Percentiles rank a stretch among this genome's conserved stretches.
Evolutionary conservation across 345 rosid genomes (phyloP).

Genomic region (Citrus trifoliata): DNA sequence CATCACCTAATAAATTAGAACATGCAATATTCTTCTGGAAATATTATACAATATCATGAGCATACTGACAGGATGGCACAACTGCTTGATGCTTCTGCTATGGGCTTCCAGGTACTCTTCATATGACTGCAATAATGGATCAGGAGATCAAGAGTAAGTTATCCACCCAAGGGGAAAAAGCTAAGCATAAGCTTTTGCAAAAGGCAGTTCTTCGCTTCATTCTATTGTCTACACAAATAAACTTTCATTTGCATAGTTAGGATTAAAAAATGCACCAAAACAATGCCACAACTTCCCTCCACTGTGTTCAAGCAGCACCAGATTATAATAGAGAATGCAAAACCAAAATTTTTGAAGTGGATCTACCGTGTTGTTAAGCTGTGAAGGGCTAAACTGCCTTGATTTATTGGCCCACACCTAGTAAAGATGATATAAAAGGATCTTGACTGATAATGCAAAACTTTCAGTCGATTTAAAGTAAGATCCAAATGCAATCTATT

Average conservation of each 20-base stretch:
- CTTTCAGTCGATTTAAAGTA: neutral
- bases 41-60: neutral
- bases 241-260: neutral
- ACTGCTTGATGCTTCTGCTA: conserved; percentile 63
- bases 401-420: neutral
- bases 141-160: conserved; percentile 4
- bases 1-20: neutral
- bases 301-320: neutral
- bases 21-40: neutral
- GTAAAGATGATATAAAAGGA: neutral
- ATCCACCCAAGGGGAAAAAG: neutral
- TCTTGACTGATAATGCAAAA: neutral
- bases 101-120: conserved; percentile 90
- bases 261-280: neutral
- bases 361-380: neutral
- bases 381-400: neutral
- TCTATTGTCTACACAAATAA: neutral
- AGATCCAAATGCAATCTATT: neutral
- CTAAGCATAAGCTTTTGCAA: neutral
- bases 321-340: neutral
- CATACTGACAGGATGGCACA: conserved; percentile 64
- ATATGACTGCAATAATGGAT: conserved; percentile 67
- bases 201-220: neutral
- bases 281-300: neutral
- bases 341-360: neutral